phyloP scores from a whole-genome alignment of 169 alveolate species.

The Theileria orientalis region DNA sequence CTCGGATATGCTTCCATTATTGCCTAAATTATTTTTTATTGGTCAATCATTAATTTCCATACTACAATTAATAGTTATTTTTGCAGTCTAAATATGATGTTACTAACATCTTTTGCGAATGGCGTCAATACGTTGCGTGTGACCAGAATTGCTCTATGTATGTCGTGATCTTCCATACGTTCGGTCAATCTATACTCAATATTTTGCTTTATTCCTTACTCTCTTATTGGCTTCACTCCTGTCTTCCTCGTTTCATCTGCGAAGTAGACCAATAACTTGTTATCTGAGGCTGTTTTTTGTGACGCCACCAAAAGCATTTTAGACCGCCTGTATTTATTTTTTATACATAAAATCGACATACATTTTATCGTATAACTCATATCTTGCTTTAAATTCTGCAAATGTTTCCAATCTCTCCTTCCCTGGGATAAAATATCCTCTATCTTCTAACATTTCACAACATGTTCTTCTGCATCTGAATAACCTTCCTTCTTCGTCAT shows the following conservation, averaged over 20 bases:
- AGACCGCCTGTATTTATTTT: slow-evolving; percentile 72
- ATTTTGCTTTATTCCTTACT: slow-evolving; percentile 58
- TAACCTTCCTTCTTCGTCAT: slow-evolving; percentile 82
- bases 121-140: slow-evolving; percentile 89
- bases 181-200: slow-evolving; percentile 79
- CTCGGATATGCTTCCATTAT: slow-evolving; percentile 89
- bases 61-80: not conserved
- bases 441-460: slow-evolving; percentile 89
- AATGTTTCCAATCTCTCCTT: slow-evolving; percentile 81
- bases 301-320: slow-evolving; percentile 83
- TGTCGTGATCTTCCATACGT: slow-evolving; percentile 88
- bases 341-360: slow-evolving; percentile 13
- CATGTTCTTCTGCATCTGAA: slow-evolving; percentile 87
- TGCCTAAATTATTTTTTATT: slow-evolving; percentile 65
- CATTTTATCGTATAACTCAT: slow-evolving; percentile 74
- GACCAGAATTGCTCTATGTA: slow-evolving; percentile 89
- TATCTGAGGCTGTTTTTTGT: slow-evolving; percentile 78
- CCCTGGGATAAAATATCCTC: slow-evolving; percentile 86
- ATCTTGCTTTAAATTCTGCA: slow-evolving; percentile 82
- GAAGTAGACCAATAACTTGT: slow-evolving; percentile 84
- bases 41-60: not conserved
- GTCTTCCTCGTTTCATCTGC: slow-evolving; percentile 90
- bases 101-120: slow-evolving; percentile 85
- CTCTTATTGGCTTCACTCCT: slow-evolving; percentile 92
- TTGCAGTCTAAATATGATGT: not conserved